Base-by-base conservation (phyloP, 129 eudicot species). In the Flaveria bidentis region DNA sequence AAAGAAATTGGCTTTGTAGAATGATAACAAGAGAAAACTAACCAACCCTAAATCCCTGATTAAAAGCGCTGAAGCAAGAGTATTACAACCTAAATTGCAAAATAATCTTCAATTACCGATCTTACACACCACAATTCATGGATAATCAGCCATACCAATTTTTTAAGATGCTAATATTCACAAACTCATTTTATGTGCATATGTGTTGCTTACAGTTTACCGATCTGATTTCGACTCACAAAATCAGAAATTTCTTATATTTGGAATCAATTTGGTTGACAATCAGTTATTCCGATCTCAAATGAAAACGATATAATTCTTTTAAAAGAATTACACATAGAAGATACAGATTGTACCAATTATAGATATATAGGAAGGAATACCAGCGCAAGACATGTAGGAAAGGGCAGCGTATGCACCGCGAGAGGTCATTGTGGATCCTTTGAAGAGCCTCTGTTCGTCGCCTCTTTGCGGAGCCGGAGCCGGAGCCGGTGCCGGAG, bases 371-470 rank as follows among this genome's bases (percentile, higher is more conserved):
- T 23, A 56, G 5, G 26, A 6, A 52, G 6, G 14, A 2, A 10
- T 86, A 93, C 98, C 99, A 71, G 99, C 99, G 44, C 97, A 94
- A 64, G 92, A 36, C 99, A 94, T 94, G 85, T 94, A 91, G 68
- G 94, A 94, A 61, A 91, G 44, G 75, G 99, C 99, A 15, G 99
- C 99, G 49, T 83, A 94, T 73, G 90, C 96, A 11, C 99, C 99
- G 16, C 91, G 90, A 41, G 82, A 77, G 10, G 96, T 85, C 90
- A 94, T 94, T 84, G 93, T 81, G 73, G 98, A 87, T 51, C 93
- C 93, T 83, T 84, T 91, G 70, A 86, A 85, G 17, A 86, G 69
- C 76, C 82, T 81, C 16, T 88, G 90, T 28, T 88, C 91, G 52
- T 22, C 82, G 71, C 81, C 76, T 76, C 64, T 52, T 45, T 41